phyloP scores from a whole-genome alignment of 495 filamentous ascomycete species.

The Jackrogersella minutella region DNA sequence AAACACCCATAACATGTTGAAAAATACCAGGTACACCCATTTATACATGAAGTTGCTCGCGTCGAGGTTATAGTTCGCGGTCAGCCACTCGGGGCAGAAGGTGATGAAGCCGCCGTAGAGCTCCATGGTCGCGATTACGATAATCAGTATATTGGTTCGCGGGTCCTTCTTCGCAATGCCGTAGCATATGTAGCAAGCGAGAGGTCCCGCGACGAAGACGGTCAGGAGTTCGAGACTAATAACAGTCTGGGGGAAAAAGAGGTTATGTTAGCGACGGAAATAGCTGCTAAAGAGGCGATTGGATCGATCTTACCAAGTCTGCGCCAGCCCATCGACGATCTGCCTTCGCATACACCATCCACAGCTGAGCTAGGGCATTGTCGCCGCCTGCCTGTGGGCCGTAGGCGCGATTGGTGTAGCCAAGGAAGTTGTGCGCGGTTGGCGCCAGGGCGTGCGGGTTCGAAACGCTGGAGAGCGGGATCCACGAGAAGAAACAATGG shows the following conservation, averaged over 20 bases:
- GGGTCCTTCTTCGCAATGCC: slow-evolving; percentile 65
- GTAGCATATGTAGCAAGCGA: slow-evolving; percentile 75
- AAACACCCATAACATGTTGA: slow-evolving; percentile 90
- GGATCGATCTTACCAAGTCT: slow-evolving; percentile 63
- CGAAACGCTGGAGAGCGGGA: slow-evolving; percentile 46
- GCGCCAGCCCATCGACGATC: slow-evolving; percentile 82
- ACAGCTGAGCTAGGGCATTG: slow-evolving; percentile 71
- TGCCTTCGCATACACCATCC: slow-evolving; percentile 93
- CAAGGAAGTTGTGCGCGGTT: slow-evolving; percentile 55
- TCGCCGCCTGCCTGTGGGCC: slow-evolving; percentile 72
- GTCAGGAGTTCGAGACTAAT: slow-evolving; percentile 87
- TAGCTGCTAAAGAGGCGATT: neutral
- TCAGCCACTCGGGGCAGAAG: slow-evolving; percentile 93
- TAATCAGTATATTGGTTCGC: slow-evolving; percentile 73
- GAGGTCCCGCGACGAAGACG: slow-evolving; percentile 76
- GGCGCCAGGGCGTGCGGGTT: slow-evolving; percentile 44
- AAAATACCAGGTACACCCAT: slow-evolving; percentile 90
- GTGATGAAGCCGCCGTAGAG: slow-evolving; percentile 97
- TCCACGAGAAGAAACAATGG: slow-evolving; percentile 85
- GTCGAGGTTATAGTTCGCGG: slow-evolving; percentile 76
- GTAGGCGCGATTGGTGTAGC: slow-evolving; percentile 64
- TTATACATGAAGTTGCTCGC: slow-evolving; percentile 84
- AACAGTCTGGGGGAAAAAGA: slow-evolving; percentile 57
- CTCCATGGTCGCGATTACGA: slow-evolving; percentile 87
- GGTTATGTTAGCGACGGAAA: slow-evolving; percentile 10